These are phyloP conservation scores for Violaceomyces palustris DNA, from an alignment of 1,284 basidiomycete species.

Conservation along the genomic window DNA sequence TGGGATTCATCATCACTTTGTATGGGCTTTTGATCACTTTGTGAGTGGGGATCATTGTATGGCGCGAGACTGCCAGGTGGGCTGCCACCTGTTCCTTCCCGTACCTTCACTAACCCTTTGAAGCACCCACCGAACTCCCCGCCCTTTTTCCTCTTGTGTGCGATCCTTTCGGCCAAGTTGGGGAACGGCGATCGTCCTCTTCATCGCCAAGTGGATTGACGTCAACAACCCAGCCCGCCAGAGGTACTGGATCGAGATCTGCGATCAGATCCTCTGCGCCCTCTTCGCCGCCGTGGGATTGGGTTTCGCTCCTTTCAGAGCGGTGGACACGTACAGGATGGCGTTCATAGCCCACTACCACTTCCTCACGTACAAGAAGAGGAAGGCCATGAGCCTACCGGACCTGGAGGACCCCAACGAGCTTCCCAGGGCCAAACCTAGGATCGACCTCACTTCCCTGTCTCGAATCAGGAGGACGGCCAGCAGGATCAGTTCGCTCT, in stretches of 20 bases:
- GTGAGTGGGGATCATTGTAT: not conserved
- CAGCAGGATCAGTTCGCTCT: no score
- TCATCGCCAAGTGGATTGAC: constrained; percentile 43
- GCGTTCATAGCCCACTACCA: constrained; percentile 48
- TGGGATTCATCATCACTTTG: constrained; percentile 46
- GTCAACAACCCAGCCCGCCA: constrained; percentile 15
- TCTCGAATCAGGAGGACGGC: no score
- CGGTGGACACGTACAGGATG: constrained; percentile 50
- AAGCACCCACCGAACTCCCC: no score
- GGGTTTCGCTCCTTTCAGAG: constrained; percentile 48
- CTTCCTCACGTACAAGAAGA: constrained; percentile 39
- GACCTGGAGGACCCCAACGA: constrained; percentile 45
- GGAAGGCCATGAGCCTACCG: constrained; percentile 32
- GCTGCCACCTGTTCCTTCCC: not conserved
- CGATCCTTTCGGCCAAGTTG: constrained; percentile 18
- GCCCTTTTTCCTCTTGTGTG: no score
- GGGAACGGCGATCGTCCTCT: constrained; percentile 47
- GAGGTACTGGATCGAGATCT: constrained; percentile 50
- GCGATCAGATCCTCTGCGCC: constrained; percentile 49
- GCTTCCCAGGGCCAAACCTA: constrained; percentile 26
- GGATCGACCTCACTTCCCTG: no score
- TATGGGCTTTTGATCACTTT: constrained; percentile 44
- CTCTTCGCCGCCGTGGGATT: constrained; percentile 47
- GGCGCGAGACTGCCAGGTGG: no score
- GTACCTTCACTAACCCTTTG: not conserved